Conservation (phyloP, 176 grass and related monocot species). For the Avena insularis region DNA sequence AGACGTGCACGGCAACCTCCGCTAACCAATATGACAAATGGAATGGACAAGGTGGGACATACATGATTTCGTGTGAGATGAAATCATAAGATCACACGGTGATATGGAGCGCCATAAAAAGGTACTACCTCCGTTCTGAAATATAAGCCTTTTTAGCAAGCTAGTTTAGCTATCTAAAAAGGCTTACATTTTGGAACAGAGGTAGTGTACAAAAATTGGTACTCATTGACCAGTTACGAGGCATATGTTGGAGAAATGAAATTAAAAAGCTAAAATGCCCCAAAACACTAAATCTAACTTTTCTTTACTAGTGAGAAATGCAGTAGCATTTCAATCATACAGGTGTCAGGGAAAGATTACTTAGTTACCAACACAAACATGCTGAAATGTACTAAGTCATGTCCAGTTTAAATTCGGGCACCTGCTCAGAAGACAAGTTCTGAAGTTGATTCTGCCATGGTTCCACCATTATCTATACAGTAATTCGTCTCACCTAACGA, state of each 20-base stretch:
- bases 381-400: conserved; percentile 24
- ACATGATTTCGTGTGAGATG: conserved; percentile 14
- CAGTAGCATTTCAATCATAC: conserved; percentile 29
- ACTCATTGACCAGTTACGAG: conserved; percentile 14
- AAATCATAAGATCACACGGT: conserved; percentile 42
- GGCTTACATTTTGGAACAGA: too few relatives aligned
- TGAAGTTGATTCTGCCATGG: conserved; percentile 8
- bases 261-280: conserved; percentile 13
- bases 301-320: conserved; percentile 27
- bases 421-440: conserved; percentile 21
- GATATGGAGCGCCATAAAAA: conserved; percentile 20
- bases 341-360: conserved; percentile 21
- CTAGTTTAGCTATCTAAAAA: too few relatives aligned
- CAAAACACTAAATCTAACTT: neutral
- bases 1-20: conserved; percentile 20
- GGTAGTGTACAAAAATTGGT: neutral
- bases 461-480: conserved; percentile 5
- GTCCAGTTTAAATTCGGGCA: conserved; percentile 16
- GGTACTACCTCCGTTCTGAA: too few relatives aligned
- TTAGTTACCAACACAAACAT: conserved; percentile 28
- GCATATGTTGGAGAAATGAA: conserved; percentile 6
- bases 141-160: too few relatives aligned
- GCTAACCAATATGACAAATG: conserved; percentile 30
- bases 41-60: conserved; percentile 22
- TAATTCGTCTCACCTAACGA: conserved; percentile 31